Percentiles rank a stretch among this genome's conserved stretches.
These are phyloP conservation scores for Cucurbita ficifolia DNA, from an alignment of 306 rosid genomes.

Conservation along the genomic window DNA sequence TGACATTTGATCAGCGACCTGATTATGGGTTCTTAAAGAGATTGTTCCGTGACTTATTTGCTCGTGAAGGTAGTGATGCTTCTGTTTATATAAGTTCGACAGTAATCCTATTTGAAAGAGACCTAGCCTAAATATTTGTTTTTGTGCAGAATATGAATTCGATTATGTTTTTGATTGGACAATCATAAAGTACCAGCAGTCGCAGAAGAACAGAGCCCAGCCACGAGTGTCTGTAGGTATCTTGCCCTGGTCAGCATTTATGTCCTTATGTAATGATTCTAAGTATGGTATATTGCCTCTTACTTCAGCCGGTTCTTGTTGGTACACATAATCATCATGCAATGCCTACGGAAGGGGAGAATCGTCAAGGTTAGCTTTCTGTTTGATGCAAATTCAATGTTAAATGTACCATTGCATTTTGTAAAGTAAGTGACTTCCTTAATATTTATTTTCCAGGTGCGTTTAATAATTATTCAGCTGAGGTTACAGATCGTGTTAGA, in stretches of 20 bases:
- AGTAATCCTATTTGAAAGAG: not conserved
- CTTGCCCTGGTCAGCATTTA: slow-evolving; percentile 4
- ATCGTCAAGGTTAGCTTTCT: slow-evolving; percentile 43
- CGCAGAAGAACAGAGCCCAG: slow-evolving; percentile 58
- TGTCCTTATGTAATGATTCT: slow-evolving; percentile 1
- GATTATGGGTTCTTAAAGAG: slow-evolving; percentile 97
- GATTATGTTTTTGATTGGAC: slow-evolving; percentile 91
- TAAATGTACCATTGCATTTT: not conserved
- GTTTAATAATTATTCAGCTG: slow-evolving; percentile 27
- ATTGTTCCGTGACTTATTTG: slow-evolving; percentile 70
- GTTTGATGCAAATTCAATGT: not conserved
- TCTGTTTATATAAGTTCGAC: not conserved
- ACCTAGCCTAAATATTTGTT: slow-evolving; percentile 7
- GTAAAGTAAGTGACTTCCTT: not conserved
- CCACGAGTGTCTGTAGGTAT: slow-evolving; percentile 42
- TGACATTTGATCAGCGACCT: slow-evolving; percentile 91
- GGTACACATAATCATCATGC: slow-evolving; percentile 44
- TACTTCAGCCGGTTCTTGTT: slow-evolving; percentile 41
- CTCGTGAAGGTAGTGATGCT: slow-evolving; percentile 58
- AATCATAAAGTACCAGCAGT: slow-evolving; percentile 70
- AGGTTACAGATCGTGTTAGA: slow-evolving; percentile 42
- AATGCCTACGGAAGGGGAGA: slow-evolving; percentile 36
- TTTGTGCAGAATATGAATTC: slow-evolving; percentile 56
- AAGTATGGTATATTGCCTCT: slow-evolving; percentile 13
- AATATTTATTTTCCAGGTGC: slow-evolving; percentile 16